These are phyloP conservation scores for Pochonia chlamydosporia DNA, from an alignment of 2,329 filamentous ascomycete genomes.

Conservation along the genomic window DNA sequence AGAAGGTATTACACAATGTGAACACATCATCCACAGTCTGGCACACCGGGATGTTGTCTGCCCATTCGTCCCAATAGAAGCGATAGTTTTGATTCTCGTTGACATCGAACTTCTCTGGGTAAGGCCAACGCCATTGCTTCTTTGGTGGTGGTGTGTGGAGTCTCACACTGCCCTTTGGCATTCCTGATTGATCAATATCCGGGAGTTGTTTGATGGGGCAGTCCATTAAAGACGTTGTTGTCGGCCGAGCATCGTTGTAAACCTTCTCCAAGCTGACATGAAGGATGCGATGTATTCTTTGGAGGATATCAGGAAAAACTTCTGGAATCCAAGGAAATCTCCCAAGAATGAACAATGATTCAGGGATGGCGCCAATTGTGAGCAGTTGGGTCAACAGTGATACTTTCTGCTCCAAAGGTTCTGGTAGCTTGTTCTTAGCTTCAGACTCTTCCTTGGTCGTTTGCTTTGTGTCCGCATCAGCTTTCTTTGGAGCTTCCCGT, in stretches of 20 bases:
- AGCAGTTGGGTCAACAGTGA: constrained; percentile 77
- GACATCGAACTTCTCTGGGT: constrained; percentile 70
- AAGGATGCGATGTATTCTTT: constrained; percentile 77
- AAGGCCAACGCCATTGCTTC: constrained; percentile 75
- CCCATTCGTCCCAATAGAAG: constrained; percentile 98
- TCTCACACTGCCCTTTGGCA: constrained; percentile 64
- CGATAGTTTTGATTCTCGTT: constrained; percentile 75
- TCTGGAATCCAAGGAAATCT: constrained; percentile 91
- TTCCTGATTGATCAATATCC: constrained; percentile 57
- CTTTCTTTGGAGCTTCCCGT: constrained; percentile 48
- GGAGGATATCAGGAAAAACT: constrained; percentile 72
- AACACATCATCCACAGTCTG: constrained; percentile 89
- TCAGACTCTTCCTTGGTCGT: constrained; percentile 34
- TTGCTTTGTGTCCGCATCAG: constrained; percentile 47
- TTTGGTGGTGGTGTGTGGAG: constrained; percentile 53
- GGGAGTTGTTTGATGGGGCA: constrained; percentile 40
- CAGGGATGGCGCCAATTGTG: constrained; percentile 85
- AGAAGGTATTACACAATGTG: constrained; percentile 73
- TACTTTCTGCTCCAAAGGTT: constrained; percentile 84
- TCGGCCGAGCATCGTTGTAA: constrained; percentile 40
- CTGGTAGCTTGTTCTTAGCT: constrained; percentile 51
- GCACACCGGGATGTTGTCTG: constrained; percentile 86
- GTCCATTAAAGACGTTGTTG: constrained; percentile 21
- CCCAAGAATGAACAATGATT: constrained; percentile 86
- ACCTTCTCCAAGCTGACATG: constrained; percentile 78